Evolutionary conservation across 495 filamentous ascomycete genomes (phyloP).

Genomic region (Evansstolkia leycettana): DNA sequence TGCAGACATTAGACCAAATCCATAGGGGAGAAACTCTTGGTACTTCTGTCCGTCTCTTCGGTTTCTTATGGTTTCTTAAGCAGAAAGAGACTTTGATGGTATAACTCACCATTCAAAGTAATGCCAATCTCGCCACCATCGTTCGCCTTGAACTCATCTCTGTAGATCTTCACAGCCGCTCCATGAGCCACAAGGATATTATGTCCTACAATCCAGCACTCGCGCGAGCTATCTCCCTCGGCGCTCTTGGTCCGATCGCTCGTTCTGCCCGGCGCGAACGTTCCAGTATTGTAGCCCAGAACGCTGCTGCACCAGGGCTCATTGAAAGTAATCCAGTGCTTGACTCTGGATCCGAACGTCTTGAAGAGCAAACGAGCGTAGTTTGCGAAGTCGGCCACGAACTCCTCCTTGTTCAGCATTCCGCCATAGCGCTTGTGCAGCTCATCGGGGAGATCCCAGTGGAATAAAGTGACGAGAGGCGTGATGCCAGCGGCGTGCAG

Average conservation of each 20-base stretch:
- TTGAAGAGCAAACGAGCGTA: slow-evolving; percentile 38
- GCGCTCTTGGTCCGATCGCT: slow-evolving; percentile 35
- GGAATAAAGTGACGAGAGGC: slow-evolving; percentile 40
- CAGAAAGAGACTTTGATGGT: too few relatives aligned
- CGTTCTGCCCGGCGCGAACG: slow-evolving; percentile 38
- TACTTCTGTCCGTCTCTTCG: too few relatives aligned
- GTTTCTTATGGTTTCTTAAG: too few relatives aligned
- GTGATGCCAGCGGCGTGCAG: slow-evolving; percentile 36
- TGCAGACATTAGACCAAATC: slow-evolving; percentile 4
- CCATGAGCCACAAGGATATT: slow-evolving; percentile 38
- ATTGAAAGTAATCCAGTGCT: slow-evolving; percentile 46
- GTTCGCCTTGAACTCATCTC: slow-evolving; percentile 34
- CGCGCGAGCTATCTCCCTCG: slow-evolving; percentile 34
- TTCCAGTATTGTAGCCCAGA: slow-evolving; percentile 38
- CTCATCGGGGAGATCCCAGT: slow-evolving; percentile 43
- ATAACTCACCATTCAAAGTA: slow-evolving; percentile 35
- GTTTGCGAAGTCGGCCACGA: slow-evolving; percentile 36
- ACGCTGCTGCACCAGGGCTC: slow-evolving; percentile 42
- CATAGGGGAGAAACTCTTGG: too few relatives aligned
- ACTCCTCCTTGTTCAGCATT: slow-evolving; percentile 38
- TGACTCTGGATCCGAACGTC: slow-evolving; percentile 33
- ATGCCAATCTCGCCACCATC: slow-evolving; percentile 41
- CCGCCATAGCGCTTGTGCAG: slow-evolving; percentile 40
- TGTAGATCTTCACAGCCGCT: slow-evolving; percentile 37
- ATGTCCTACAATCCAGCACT: slow-evolving; percentile 41